phyloP scores from a whole-genome alignment of 2,329 filamentous ascomycete species.

The Aspergillus puulaauensis region DNA sequence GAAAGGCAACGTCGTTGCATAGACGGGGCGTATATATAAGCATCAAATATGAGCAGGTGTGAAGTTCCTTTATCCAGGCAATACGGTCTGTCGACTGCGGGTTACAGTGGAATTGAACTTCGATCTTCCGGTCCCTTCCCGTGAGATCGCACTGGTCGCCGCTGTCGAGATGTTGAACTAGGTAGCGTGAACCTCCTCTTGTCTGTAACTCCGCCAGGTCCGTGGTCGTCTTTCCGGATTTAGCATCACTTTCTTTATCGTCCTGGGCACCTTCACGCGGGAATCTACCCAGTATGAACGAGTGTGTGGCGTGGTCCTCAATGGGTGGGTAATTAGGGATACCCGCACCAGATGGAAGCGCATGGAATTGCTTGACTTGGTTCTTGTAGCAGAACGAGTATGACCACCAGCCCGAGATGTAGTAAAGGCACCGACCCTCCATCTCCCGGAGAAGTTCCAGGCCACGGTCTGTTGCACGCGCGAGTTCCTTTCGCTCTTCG shows the following conservation, averaged over 20 bases:
- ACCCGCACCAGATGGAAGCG: slow-evolving; percentile 68
- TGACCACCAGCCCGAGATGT: slow-evolving; percentile 88
- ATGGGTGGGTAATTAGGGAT: slow-evolving; percentile 68
- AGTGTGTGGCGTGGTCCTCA: slow-evolving; percentile 72
- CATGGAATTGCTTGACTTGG: slow-evolving; percentile 88
- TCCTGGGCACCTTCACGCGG: slow-evolving; percentile 36
- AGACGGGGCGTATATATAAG: slow-evolving; percentile 85
- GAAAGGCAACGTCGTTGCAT: slow-evolving; percentile 82
- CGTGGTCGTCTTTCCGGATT: slow-evolving; percentile 32
- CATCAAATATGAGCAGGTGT: slow-evolving; percentile 91
- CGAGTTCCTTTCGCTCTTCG: slow-evolving; percentile 77
- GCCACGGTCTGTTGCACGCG: slow-evolving; percentile 72
- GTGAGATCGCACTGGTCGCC: slow-evolving; percentile 88
- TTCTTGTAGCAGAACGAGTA: slow-evolving; percentile 92
- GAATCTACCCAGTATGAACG: slow-evolving; percentile 73
- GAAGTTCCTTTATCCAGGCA: slow-evolving; percentile 88
- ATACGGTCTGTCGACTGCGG: slow-evolving; percentile 75
- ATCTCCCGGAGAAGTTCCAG: slow-evolving; percentile 78
- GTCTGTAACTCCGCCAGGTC: slow-evolving; percentile 68
- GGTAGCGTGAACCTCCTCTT: slow-evolving; percentile 79
- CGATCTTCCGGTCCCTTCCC: slow-evolving; percentile 74
- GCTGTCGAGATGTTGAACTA: slow-evolving; percentile 76
- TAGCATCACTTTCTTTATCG: slow-evolving; percentile 24
- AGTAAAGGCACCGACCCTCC: slow-evolving; percentile 79
- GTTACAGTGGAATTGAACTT: slow-evolving; percentile 77